Evolutionary conservation across 2,329 filamentous ascomycete species (phyloP), one percentile per base, ranked within the genome.

Genomic region (Penicillium sp.): DNA sequence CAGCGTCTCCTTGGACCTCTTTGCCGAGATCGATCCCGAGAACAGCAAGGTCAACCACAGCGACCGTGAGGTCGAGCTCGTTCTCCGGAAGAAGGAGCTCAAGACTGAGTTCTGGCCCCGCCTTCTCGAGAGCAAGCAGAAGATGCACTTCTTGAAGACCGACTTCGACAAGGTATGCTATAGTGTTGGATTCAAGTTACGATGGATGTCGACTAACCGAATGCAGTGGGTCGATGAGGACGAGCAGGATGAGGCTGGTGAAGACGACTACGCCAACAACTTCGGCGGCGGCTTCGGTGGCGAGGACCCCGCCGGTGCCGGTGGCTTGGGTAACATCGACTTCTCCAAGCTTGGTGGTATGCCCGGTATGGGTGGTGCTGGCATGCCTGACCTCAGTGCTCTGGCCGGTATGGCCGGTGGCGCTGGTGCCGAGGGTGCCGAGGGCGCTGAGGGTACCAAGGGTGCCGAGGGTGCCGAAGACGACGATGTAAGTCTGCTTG

Each of bases 31-130:
- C 74, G 90, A 96, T 72, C 79, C 84, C 54, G 82, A 81, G 54
- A 84, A 88, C 73, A 89, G 83, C 79, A 93, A 92, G 78, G 83
- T 87, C 68, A 84, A 89, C 79, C 89, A 96, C 81, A 95, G 87
- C 38, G 79, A 82, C 67, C 89, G 92, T 74, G 90, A 90, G 66
- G 79, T 96, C 61, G 87, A 95, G 78, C 74, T 97, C 64, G 88
- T 95, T 71, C 81, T 99, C 72, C 83, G 89, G 75, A 99, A 99
- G 88, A 96, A 96, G 85, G 90, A 95, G 68, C 80, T 93, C 59
- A 88, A 90, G 75, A 83, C 89, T 67, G 89, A 93, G 75, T 97
- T 86, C 82, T 99, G 93, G 93, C 91, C 91, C 56, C 84, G 93
- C 58, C 81, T 99, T 66, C 80, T 96, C 70, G 96, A 96, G 84